Evolutionary conservation across 2,329 filamentous ascomycete species (phyloP).

Genomic region (Clarireedia homoeocarpa): DNA sequence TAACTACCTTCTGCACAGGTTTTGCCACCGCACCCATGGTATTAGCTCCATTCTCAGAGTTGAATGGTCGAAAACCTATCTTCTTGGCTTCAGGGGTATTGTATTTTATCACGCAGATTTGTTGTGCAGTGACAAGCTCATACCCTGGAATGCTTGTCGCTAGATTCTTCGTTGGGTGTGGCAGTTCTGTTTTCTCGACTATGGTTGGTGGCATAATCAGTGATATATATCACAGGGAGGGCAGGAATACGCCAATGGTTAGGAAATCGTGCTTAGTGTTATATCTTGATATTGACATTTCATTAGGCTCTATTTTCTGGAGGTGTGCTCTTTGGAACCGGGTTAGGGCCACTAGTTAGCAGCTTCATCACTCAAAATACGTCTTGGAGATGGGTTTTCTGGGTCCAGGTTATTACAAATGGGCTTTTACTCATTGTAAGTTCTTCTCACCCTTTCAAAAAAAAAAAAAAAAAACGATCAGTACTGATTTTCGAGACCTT

Average conservation of each 20-base stretch:
- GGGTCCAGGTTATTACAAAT: slow-evolving; percentile 69
- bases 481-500: not conserved
- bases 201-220: slow-evolving; percentile 90
- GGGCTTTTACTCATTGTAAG: slow-evolving; percentile 48
- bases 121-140: slow-evolving; percentile 62
- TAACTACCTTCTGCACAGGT: slow-evolving; percentile 74
- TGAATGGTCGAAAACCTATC: slow-evolving; percentile 78
- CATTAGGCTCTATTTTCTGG: slow-evolving; percentile 62
- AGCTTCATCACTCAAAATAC: slow-evolving; percentile 60
- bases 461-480: no score
- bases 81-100: slow-evolving; percentile 67
- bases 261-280: not conserved
- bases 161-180: slow-evolving; percentile 71
- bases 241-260: slow-evolving; percentile 80
- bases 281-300: not conserved
- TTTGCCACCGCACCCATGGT: slow-evolving; percentile 83
- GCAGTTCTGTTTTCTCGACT: slow-evolving; percentile 71
- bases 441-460: not conserved
- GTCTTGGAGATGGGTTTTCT: slow-evolving; percentile 83
- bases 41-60: slow-evolving; percentile 79
- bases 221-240: slow-evolving; percentile 72
- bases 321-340: slow-evolving; percentile 69
- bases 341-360: slow-evolving; percentile 65
- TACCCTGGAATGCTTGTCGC: slow-evolving; percentile 68
- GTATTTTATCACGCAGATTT: slow-evolving; percentile 63